A percentile compares a stretch with the other conserved stretches of the same genome.
phyloP scores from a whole-genome alignment of 768 basidiomycete species.

The Mycena pura region DNA sequence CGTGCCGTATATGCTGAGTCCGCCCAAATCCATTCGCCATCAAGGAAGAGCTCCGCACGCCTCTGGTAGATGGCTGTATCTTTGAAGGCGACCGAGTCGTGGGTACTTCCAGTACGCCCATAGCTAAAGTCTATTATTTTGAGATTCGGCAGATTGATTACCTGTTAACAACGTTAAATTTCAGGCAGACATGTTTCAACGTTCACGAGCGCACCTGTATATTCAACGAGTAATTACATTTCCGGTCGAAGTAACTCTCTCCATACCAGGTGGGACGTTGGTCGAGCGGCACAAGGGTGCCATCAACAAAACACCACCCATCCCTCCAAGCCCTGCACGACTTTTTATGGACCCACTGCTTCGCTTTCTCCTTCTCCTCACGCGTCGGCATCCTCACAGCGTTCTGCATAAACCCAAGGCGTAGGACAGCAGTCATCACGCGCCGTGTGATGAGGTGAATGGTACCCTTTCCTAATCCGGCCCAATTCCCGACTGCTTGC shows the following conservation, averaged over 20 bases:
- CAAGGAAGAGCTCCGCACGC: constrained; percentile 28
- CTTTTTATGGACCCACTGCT: constrained; percentile 42
- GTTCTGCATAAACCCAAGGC: constrained; percentile 29
- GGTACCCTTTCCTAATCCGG: constrained; percentile 42
- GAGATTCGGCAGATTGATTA: constrained; percentile 38
- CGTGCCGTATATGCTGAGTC: constrained; percentile 45
- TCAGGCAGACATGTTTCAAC: too few species aligned
- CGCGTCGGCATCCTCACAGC: constrained; percentile 37
- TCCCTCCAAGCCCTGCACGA: constrained; percentile 42
- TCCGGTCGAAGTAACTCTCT: constrained; percentile 45
- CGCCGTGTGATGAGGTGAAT: constrained; percentile 26
- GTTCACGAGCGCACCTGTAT: constrained; percentile 35
- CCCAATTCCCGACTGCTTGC: constrained; percentile 44
- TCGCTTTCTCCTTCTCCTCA: constrained; percentile 44
- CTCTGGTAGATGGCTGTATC: constrained; percentile 31
- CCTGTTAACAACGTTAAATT: constrained; percentile 2
- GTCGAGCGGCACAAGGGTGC: constrained; percentile 44
- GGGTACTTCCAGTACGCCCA: constrained; percentile 44
- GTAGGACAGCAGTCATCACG: constrained; percentile 41
- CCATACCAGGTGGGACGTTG: constrained; percentile 41
- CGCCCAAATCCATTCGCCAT: constrained; percentile 42
- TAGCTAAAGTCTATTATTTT: constrained; percentile 42
- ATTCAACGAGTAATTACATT: constrained; percentile 47
- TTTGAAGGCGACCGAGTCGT: constrained; percentile 43
- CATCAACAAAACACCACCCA: constrained; percentile 48